Base-by-base conservation (phyloP, 495 filamentous ascomycete species). In the Xylaria venustula region DNA sequence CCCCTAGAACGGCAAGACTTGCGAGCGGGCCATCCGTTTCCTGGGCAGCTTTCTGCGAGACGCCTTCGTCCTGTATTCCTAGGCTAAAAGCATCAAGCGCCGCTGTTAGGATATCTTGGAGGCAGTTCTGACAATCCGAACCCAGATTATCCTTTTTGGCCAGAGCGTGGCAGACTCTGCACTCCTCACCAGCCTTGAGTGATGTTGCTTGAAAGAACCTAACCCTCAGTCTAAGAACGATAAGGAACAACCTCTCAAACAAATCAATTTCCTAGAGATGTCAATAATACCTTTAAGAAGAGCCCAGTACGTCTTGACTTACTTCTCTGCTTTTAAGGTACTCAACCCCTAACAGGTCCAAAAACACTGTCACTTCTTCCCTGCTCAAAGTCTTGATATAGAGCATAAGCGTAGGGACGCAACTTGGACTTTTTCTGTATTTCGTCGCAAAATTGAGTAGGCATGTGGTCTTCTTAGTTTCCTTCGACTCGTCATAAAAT, bases 1-100 rank as follows among this genome's bases (percentile, higher is more conserved):
- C 72, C 26, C 80, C 77, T 28, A 80, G 62, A 22, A 82, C 64
- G 4, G 73, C 64, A 22, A 81, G 64, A 50, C 80, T 79, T 8
- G 77, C 60, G 7, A 80, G 70, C 0, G 79, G 81, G 54, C 83
- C 76, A 46, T 70, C 69, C 26, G 68, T 64, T 15, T 64, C 26
- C 1, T 11, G 2, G 9, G 61, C 42, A 2, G 60, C 17, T 9
- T 47, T 44, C 22, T 60, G 54, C 30, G 62, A 19, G n/a, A 64
- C 17, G 28, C 68, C 60, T 19, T 56, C 30, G 41, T 75, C 69
- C 36, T 55, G 50, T 12, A 61, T 48, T 20, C 76, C 68, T n/a
- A 66, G 52, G 20, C 54, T 60, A 50, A 76, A 75, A 6, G 63
- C 56, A 0, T 66, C 55, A 1, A 74, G 62, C 3, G 75, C 70